Conservation (phyloP, 345 rosid species). For the Carallia pectinifolia region DNA sequence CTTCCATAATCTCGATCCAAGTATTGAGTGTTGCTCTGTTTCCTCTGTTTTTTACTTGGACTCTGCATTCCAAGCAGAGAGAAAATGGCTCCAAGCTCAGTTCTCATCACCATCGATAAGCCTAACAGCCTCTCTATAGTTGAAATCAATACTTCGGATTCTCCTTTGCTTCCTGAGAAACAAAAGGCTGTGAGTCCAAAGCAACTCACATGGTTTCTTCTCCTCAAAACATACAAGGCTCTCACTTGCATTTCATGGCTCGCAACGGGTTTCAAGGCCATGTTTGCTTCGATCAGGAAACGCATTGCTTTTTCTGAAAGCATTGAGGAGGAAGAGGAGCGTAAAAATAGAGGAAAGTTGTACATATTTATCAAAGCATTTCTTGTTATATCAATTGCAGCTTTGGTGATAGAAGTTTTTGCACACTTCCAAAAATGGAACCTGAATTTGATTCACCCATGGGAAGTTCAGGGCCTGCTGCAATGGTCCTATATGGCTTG, state of each 20-base stretch:
- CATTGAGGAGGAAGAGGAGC: conserved; percentile 48
- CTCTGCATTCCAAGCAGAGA: background rate
- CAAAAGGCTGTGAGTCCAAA: conserved; percentile 66
- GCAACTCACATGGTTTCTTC: conserved; percentile 73
- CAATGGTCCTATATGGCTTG: conserved; percentile 81
- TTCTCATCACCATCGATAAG: conserved; percentile 80
- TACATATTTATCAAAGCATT: conserved; percentile 71
- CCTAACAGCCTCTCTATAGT: conserved; percentile 56
- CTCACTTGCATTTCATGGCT: conserved; percentile 60
- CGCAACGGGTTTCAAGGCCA: conserved; percentile 36
- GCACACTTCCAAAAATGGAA: conserved; percentile 81
- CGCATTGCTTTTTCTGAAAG: conserved; percentile 44
- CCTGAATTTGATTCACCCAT: conserved; percentile 53
- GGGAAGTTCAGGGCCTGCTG: conserved; percentile 68
- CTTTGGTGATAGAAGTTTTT: conserved; percentile 56
- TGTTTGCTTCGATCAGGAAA: conserved; percentile 53
- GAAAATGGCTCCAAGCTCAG: conserved; percentile 75
- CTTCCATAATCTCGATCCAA: conserved; percentile 27
- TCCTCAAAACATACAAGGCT: conserved; percentile 66
- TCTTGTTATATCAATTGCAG: conserved; percentile 56
- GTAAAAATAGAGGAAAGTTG: conserved; percentile 58
- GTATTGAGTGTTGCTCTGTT: background rate
- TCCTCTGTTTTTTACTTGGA: background rate
- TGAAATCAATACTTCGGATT: conserved; percentile 60
- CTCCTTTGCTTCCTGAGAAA: conserved; percentile 58